Evolutionary conservation across 352 stramenopile species (phyloP).

Genomic region (Globisporangium paddicum): DNA sequence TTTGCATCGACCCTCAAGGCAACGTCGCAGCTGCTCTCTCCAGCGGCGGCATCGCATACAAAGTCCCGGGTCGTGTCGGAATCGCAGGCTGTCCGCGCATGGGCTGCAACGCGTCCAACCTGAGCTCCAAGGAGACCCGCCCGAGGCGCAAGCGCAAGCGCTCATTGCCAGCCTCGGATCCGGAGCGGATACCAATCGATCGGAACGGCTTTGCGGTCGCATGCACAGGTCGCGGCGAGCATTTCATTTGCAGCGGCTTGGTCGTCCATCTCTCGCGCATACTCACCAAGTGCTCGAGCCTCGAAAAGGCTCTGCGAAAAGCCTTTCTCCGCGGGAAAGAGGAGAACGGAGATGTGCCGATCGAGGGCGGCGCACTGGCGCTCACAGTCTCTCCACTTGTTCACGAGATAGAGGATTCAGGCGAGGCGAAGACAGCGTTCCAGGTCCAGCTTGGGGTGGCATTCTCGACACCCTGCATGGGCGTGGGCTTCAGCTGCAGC

Average conservation of each 20-base stretch:
- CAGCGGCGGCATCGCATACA: conserved; percentile 64
- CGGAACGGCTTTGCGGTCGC: conserved; percentile 46
- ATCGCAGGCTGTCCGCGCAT: conserved; percentile 63
- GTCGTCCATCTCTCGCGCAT: conserved; percentile 22
- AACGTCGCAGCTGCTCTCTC: conserved; percentile 57
- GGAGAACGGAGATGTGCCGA: conserved; percentile 25
- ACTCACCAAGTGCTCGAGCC: conserved; percentile 14
- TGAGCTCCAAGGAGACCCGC: conserved; percentile 1
- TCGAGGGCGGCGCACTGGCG: conserved; percentile 56
- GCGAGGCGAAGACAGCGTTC: background rate
- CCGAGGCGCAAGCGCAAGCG: conserved; percentile 13
- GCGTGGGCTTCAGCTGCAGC: conserved; percentile 35
- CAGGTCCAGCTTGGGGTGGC: conserved; percentile 45
- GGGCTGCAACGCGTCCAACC: conserved; percentile 46
- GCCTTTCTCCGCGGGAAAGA: conserved; percentile 25
- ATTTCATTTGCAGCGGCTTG: conserved; percentile 54
- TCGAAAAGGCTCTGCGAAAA: conserved; percentile 27
- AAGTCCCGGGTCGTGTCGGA: conserved; percentile 55
- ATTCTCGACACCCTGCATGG: conserved; percentile 69
- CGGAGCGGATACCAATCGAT: conserved; percentile 1
- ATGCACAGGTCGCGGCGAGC: conserved; percentile 61
- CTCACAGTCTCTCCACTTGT: conserved; percentile 18
- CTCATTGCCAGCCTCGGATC: background rate
- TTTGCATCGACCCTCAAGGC: conserved; percentile 50
- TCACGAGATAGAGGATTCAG: background rate